Conservation (phyloP, 2,329 filamentous ascomycete genomes). For the Epichloe scottii region DNA sequence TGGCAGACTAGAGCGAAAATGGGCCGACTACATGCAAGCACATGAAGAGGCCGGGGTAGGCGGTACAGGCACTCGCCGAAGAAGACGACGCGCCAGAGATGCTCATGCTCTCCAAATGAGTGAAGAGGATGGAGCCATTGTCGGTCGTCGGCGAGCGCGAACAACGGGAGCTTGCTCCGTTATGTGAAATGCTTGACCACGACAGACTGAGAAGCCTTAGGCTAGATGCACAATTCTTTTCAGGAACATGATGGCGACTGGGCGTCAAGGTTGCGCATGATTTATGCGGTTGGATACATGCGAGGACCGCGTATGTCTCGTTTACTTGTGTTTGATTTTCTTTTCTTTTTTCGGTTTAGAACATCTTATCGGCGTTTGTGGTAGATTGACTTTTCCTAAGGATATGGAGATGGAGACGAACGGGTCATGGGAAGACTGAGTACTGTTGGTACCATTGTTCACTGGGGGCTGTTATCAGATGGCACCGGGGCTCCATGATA, state of each 20-base stretch:
- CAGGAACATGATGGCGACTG: not conserved
- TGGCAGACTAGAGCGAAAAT: slow-evolving; percentile 71
- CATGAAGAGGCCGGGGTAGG: slow-evolving; percentile 67
- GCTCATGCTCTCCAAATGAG: slow-evolving; percentile 69
- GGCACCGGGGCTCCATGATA: too few relatives aligned
- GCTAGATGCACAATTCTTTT: not conserved
- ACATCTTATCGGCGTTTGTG: not conserved
- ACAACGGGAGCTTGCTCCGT: slow-evolving; percentile 49
- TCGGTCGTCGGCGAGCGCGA: slow-evolving; percentile 47
- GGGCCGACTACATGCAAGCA: slow-evolving; percentile 89
- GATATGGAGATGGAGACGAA: not conserved
- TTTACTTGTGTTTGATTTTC: not conserved
- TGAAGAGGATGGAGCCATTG: slow-evolving; percentile 58
- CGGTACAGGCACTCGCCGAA: slow-evolving; percentile 53
- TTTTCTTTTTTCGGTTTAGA: not conserved
- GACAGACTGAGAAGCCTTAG: not conserved
- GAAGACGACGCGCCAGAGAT: slow-evolving; percentile 67
- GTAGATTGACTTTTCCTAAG: not conserved
- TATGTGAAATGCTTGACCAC: slow-evolving; percentile 38
- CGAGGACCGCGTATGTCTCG: not conserved
- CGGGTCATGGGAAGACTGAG: not conserved
- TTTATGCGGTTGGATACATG: not conserved
- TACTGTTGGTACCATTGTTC: too few relatives aligned
- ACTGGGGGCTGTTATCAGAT: too few relatives aligned
- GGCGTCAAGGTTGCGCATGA: not conserved